Evolutionary conservation across 805 yeast genomes (phyloP).

Genomic region (Candida michaelii): DNA sequence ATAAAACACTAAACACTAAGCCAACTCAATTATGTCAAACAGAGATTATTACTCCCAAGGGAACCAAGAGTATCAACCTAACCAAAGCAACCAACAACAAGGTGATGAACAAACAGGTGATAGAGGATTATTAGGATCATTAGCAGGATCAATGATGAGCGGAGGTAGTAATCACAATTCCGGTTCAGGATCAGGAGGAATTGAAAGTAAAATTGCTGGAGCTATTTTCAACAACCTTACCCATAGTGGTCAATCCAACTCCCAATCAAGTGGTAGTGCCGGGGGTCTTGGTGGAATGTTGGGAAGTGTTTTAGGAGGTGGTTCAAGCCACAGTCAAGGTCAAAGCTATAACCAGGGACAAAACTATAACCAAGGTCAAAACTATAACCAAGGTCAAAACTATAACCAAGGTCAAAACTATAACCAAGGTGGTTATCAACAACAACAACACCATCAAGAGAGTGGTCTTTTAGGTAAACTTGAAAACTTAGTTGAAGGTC

Average conservation of each 20-base stretch:
- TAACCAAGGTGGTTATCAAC: constrained; percentile 13
- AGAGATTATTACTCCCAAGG: constrained; percentile 42
- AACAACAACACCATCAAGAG: constrained; percentile 10
- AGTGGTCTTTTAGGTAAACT: constrained; percentile 10
- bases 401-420: constrained; percentile 19
- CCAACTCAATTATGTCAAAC: constrained; percentile 12
- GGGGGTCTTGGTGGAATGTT: constrained; percentile 10
- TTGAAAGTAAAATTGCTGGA: constrained; percentile 45
- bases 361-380: constrained; percentile 12
- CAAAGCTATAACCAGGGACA: constrained; percentile 1
- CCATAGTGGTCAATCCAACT: constrained; percentile 16
- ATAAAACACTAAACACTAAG: neutral
- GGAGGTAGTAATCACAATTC: constrained; percentile 33
- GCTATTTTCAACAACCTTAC: constrained; percentile 40
- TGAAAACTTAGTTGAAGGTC: constrained; percentile 2
- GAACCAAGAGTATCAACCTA: constrained; percentile 13
- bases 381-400: constrained; percentile 17
- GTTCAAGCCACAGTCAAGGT: constrained; percentile 12
- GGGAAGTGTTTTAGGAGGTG: constrained; percentile 23
- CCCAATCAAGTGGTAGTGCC: constrained; percentile 1
- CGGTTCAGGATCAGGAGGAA: constrained; percentile 45
- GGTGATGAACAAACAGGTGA: constrained; percentile 25
- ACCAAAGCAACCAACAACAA: constrained; percentile 17
- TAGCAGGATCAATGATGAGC: constrained; percentile 55
- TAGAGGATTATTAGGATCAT: constrained; percentile 43